Conservation (phyloP, 352 stramenopile species). For the Phytophthora constricta region DNA sequence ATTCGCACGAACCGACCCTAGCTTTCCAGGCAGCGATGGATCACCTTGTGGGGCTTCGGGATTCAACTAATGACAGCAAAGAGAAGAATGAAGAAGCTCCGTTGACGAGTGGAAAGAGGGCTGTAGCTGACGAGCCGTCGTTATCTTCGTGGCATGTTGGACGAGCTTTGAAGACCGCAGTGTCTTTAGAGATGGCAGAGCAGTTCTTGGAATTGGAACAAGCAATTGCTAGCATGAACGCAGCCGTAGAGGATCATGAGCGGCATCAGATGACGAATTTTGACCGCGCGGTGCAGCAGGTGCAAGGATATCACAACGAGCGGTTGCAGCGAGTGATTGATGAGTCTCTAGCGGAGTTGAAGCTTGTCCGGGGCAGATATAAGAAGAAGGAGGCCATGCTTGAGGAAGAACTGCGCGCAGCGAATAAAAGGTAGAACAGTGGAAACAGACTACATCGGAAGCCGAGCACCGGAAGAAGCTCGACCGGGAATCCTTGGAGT, state of each 20-base stretch:
- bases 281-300: constrained; percentile 52
- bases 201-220: constrained; percentile 48
- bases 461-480: constrained; percentile 29
- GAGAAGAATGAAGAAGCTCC: neutral
- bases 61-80: neutral
- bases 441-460: constrained; percentile 36
- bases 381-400: constrained; percentile 50
- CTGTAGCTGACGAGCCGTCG: neutral
- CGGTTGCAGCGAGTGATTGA: constrained; percentile 58
- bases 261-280: constrained; percentile 48
- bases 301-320: constrained; percentile 62
- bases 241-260: constrained; percentile 39
- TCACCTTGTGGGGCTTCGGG: constrained; percentile 20
- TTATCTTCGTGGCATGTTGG: constrained; percentile 50
- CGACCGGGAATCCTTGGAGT: constrained; percentile 34
- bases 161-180: constrained; percentile 31
- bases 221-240: constrained; percentile 39
- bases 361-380: constrained; percentile 52
- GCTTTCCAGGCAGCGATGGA: constrained; percentile 28
- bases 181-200: constrained; percentile 32
- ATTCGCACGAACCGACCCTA: constrained; percentile 44
- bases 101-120: neutral
- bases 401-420: constrained; percentile 41
- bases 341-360: constrained; percentile 61
- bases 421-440: constrained; percentile 38